Evolutionary conservation across 257 asterid species (phyloP), one percentile per base, ranked within the genome.

Genomic region (Perilla frutescens): DNA sequence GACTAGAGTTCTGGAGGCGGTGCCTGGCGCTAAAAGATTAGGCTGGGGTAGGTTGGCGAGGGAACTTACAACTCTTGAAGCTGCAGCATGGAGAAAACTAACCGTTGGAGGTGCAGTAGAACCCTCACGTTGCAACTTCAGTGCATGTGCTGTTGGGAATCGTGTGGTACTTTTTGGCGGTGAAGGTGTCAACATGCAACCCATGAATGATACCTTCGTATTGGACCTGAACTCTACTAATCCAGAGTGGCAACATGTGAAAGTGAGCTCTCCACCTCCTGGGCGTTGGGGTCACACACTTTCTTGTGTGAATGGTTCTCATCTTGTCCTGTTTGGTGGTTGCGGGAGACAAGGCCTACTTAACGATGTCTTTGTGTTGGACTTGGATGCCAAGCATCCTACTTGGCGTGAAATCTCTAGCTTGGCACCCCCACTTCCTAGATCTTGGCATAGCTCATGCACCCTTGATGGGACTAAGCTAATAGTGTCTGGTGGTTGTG

Each of bases 371-470:
- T 92, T 92, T 70, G 81, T 92, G 60, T 69, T 92, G 85, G 97
- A 92, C 81, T 81, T 91, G 80, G 97, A 89, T 58, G 96, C 96
- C 57, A 89, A 87, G 68, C 91, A 83, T 62, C 96, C 88, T 5
- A 85, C 92, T 5, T 91, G 97, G 97, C 94, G 94, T 14, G 97
- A 91, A 74, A 89, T 91, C 79, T 89, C 91, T 45, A 85, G 95
- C 76, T 74, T 87, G 83, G 95, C 96, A 31, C 97, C 97, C 15
- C 97, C 97, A 3, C 90, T 87, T 47, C 96, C 97, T 13, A 83
- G 97, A 71, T 91, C 97, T 15, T 91, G 97, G 97, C 97, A 91
- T 76, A 89, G 97, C 84, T 92, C 97, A 14, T 92, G 97, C 80
- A 92, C 96, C 15, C 88, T 91, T 8, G 97, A 91, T 68, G 97